These are phyloP conservation scores for Sporisorium scitamineum DNA, from an alignment of 1,284 basidiomycete genomes.

Conservation along the genomic window DNA sequence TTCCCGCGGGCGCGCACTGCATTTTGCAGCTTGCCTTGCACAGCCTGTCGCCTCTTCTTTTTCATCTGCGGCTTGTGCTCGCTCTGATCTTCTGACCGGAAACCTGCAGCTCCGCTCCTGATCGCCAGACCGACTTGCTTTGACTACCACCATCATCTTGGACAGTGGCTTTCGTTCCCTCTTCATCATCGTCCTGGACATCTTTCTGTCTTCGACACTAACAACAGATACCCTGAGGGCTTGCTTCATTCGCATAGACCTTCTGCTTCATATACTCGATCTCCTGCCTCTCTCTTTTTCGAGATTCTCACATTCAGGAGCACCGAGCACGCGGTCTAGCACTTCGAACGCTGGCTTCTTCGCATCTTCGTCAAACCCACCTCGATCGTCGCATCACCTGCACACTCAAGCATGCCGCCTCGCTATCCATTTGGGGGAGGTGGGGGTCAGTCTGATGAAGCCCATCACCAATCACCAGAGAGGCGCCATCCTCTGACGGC, in stretches of 20 bases:
- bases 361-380: conserved; percentile 16
- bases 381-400: conserved; percentile 15
- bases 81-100: not conserved
- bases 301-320: not conserved
- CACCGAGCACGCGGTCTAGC: not conserved
- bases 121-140: not conserved
- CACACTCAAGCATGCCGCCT: conserved; percentile 29
- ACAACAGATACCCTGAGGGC: not conserved
- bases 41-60: not conserved
- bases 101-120: not conserved
- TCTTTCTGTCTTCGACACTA: not conserved
- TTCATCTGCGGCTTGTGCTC: not conserved
- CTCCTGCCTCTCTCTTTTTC: not conserved
- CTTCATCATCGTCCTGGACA: not conserved
- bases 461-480: conserved; percentile 23
- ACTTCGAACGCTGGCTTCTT: not conserved
- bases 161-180: not conserved
- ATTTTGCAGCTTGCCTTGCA: conserved; percentile 5
- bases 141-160: not conserved
- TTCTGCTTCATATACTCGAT: not conserved
- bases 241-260: conserved; percentile 9
- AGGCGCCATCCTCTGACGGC: conserved; percentile 20
- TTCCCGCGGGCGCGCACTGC: not conserved
- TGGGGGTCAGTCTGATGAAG: conserved; percentile 22
- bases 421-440: conserved; percentile 35